Percentiles rank a stretch among this genome's conserved stretches.
phyloP scores from a whole-genome alignment of 2,329 filamentous ascomycete species.

The Coniella vitis region DNA sequence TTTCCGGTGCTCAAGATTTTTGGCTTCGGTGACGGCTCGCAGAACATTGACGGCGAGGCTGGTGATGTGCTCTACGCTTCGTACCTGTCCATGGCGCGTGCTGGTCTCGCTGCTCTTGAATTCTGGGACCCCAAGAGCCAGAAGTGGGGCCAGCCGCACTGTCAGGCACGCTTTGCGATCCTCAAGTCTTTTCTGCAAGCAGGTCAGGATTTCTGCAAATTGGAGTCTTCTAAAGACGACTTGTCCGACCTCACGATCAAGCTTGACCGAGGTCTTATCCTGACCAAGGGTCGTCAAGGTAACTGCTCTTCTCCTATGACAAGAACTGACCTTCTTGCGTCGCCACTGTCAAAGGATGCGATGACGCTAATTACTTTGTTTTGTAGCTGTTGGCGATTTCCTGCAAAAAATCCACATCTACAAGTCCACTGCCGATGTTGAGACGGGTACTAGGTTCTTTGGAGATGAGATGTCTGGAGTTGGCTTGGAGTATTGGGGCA shows the following conservation, averaged over 20 bases:
- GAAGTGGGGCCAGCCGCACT: conserved; percentile 92
- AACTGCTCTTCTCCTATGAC: conserved; percentile 18
- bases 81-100: conserved; percentile 90
- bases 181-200: conserved; percentile 78
- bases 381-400: conserved; percentile 69
- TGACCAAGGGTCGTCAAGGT: conserved; percentile 69
- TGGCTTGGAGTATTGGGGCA: conserved; percentile 74
- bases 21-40: conserved; percentile 72
- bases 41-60: conserved; percentile 67
- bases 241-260: conserved; percentile 76
- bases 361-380: conserved; percentile 1
- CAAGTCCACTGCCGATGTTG: conserved; percentile 82
- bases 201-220: conserved; percentile 77
- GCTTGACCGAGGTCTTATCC: conserved; percentile 79
- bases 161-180: conserved; percentile 86
- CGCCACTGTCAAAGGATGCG: neutral
- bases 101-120: conserved; percentile 82
- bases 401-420: conserved; percentile 89
- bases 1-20: conserved; percentile 87
- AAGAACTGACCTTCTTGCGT: too few species aligned
- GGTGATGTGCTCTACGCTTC: conserved; percentile 82
- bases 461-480: conserved; percentile 71
- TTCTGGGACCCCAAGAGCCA: conserved; percentile 88
- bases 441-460: conserved; percentile 72
- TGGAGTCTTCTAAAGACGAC: conserved; percentile 66